Evolutionary conservation across 805 yeast species (phyloP).

Genomic region (Myxozyma kluyveri): DNA sequence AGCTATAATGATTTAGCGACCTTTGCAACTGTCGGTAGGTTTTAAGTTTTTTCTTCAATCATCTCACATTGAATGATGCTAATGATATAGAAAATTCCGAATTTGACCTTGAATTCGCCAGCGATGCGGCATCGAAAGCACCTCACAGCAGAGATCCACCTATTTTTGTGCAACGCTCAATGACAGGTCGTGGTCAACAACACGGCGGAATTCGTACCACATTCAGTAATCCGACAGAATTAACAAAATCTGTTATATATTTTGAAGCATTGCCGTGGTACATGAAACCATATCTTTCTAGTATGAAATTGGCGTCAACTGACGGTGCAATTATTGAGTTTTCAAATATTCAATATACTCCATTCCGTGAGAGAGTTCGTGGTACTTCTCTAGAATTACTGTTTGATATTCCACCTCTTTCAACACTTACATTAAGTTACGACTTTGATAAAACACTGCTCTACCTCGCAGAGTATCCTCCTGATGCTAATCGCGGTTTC

Average conservation of each 20-base stretch:
- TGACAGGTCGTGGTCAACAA: constrained; percentile 90
- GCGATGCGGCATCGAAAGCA: constrained; percentile 49
- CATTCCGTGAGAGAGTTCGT: constrained; percentile 74
- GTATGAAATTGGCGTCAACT: constrained; percentile 44
- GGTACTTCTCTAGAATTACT: constrained; percentile 80
- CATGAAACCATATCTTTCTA: constrained; percentile 75
- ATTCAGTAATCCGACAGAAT: constrained; percentile 61
- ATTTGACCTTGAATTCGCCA: constrained; percentile 21
- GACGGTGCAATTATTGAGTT: constrained; percentile 37
- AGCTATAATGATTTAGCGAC: constrained; percentile 35
- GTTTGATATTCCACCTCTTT: constrained; percentile 58
- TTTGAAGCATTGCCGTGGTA: constrained; percentile 92
- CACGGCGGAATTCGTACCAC: constrained; percentile 83
- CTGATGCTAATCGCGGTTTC: constrained; percentile 98
- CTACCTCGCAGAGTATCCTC: constrained; percentile 91
- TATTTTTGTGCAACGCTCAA: constrained; percentile 71
- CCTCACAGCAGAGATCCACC: constrained; percentile 52
- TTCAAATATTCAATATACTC: constrained; percentile 58
- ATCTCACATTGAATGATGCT: not conserved
- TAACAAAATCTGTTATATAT: constrained; percentile 51
- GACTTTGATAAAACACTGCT: constrained; percentile 85
- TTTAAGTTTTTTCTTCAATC: not conserved
- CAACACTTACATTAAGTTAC: constrained; percentile 45
- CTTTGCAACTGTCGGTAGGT: constrained; percentile 27
- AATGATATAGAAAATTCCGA: constrained; percentile 3